Conservation (phyloP, 768 basidiomycete species). For the Dioszegia aurantiaca region DNA sequence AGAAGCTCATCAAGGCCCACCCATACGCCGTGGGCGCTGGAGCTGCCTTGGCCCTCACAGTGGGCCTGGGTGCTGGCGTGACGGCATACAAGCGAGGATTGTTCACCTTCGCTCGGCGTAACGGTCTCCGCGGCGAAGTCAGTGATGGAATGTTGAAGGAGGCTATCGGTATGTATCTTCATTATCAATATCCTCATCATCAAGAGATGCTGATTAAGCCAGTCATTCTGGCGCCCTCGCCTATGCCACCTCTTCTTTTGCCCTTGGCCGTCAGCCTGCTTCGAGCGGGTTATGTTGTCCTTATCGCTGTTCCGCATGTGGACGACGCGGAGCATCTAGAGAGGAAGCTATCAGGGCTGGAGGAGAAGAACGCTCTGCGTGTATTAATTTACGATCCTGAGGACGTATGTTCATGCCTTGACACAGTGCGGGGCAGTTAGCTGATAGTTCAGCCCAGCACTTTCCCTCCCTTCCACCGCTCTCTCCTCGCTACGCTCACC, state of each 20-base stretch:
- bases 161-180: constrained; percentile 42
- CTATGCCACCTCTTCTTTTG: constrained; percentile 37
- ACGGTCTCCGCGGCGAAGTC: constrained; percentile 18
- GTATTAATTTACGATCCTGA: constrained; percentile 49
- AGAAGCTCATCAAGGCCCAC: constrained; percentile 29
- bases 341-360: constrained; percentile 31
- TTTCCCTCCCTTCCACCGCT: constrained; percentile 50
- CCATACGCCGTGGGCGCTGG: constrained; percentile 32
- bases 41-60: constrained; percentile 25
- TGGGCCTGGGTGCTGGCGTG: constrained; percentile 34
- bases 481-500: constrained; percentile 45
- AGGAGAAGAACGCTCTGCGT: constrained; percentile 33
- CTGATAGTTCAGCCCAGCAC: constrained; percentile 36
- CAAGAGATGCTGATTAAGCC: constrained; percentile 6
- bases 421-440: not conserved
- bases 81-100: constrained; percentile 17
- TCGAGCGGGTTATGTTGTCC: constrained; percentile 45
- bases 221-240: constrained; percentile 47
- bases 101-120: constrained; percentile 13
- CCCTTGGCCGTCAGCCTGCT: constrained; percentile 40
- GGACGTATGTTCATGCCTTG: constrained; percentile 40
- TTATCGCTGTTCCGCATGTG: constrained; percentile 46
- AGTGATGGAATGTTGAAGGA: constrained; percentile 44
- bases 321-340: constrained; percentile 48
- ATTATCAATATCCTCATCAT: not conserved